A percentile compares a stretch with the other conserved stretches of the same genome.
Conservation (phyloP, 441 rosid species). For the Populus hybrid region DNA sequence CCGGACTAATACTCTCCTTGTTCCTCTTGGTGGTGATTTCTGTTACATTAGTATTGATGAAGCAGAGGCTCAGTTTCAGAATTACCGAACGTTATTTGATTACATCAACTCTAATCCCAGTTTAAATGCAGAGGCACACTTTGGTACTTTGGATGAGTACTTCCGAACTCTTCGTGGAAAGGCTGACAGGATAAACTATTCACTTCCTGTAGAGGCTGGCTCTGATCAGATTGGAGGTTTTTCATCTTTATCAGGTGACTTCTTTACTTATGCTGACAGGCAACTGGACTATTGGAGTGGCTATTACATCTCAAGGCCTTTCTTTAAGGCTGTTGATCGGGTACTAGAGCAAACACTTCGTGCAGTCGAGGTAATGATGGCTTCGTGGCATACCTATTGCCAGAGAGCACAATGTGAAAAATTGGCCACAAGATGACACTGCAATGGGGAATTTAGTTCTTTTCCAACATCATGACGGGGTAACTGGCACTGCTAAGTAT, state of each 20-base stretch:
- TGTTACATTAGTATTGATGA: too few species aligned
- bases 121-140: slow-evolving; percentile 74
- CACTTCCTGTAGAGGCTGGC: slow-evolving; percentile 29
- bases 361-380: too few species aligned
- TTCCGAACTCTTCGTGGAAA: slow-evolving; percentile 74
- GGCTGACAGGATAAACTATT: slow-evolving; percentile 70
- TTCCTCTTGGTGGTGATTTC: too few species aligned
- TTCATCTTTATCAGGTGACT: slow-evolving; percentile 95
- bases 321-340: slow-evolving; percentile 37
- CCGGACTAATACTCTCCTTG: too few species aligned
- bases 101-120: slow-evolving; percentile 82
- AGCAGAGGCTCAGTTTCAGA: slow-evolving; percentile 23
- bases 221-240: slow-evolving; percentile 75
- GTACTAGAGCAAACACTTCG: too few species aligned
- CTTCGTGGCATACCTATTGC: too few species aligned
- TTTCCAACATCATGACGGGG: slow-evolving; percentile 99
- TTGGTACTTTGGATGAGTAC: slow-evolving; percentile 93
- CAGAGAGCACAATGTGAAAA: too few species aligned
- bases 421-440: slow-evolving; percentile 68
- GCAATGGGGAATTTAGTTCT: slow-evolving; percentile 94
- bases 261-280: slow-evolving; percentile 92
- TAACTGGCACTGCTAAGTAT: slow-evolving; percentile 94
- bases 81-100: slow-evolving; percentile 85
- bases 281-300: slow-evolving; percentile 98
- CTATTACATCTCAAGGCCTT: slow-evolving; percentile 94